Base-by-base conservation (phyloP, 768 basidiomycete genomes). In the Leccinum obscurum region DNA sequence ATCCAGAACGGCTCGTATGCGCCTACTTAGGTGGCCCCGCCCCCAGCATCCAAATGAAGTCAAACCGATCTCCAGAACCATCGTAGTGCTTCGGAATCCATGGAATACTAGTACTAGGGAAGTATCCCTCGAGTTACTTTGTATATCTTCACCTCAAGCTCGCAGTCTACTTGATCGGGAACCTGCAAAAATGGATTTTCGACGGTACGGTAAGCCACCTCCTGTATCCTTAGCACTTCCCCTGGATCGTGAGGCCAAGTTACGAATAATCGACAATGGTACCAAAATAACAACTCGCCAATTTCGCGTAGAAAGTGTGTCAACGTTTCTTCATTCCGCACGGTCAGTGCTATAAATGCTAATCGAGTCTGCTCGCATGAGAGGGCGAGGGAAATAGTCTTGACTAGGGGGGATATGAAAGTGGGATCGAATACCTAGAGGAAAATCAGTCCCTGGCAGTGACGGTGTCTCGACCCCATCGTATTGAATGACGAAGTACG, bases 351-450 rank as follows among this genome's bases (percentile, higher is more conserved):
- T 37, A 85, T 65, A 56, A 74, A 8, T 34, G 58, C 68, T 60
- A 65, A 55, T 66, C 64, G 54, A 32, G 62, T 35, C 56, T 44
- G n/a, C 58, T 60, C 48, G 8, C 35, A 56, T 20, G 62, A 62
- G 15, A 82, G 62, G 13, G 72, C 72, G 22, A 76, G 55, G 50
- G 30, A 68, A 14, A 91, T 70, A 6, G 82, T 80, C 13, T 76
- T 75, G 1, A 86, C 77, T 4, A 92, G 77, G 0, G 85, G 75
- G 7, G 83, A 81, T 50, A 90, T 81, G 44, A 91, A 73, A 10
- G 68, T 67, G 8, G 87, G 86, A 65, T 91, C 88, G 66, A 85
- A 92, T 6, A 89, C 84, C 90, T 92, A 60, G 54, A 24, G 24
- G 14, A 37, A 6, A 49, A 55, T n/a, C 57, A 37, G 15, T 39